These are phyloP conservation scores for Tricladium varicosporioides DNA, from an alignment of 2,329 filamentous ascomycete genomes.

Conservation along the genomic window DNA sequence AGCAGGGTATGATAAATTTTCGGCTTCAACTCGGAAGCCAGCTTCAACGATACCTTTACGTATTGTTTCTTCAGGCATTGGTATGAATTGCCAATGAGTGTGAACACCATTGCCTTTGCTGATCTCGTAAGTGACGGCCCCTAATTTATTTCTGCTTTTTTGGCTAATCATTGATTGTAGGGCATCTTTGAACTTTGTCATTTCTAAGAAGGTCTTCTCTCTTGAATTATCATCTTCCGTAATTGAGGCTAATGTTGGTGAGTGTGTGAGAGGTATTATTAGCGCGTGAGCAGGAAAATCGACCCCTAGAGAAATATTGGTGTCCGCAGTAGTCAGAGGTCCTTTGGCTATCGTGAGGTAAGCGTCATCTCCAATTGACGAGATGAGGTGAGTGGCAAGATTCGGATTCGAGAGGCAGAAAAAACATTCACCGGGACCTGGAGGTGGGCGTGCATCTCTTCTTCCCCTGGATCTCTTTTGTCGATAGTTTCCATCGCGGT, in stretches of 20 bases:
- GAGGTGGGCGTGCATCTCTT: conserved; percentile 52
- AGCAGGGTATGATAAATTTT: conserved; percentile 62
- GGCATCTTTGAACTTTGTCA: conserved; percentile 74
- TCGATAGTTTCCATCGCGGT: conserved; percentile 41
- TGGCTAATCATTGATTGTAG: conserved; percentile 77
- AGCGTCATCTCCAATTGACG: conserved; percentile 80
- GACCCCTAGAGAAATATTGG: conserved; percentile 63
- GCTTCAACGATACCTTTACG: conserved; percentile 76
- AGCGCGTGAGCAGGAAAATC: conserved; percentile 82
- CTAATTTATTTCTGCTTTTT: conserved; percentile 58
- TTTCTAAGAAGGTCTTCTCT: conserved; percentile 68
- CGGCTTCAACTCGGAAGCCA: conserved; percentile 83
- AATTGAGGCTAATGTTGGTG: conserved; percentile 71
- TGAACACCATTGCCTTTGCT: conserved; percentile 79
- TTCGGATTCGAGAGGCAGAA: conserved; percentile 91
- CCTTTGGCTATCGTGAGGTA: conserved; percentile 94
- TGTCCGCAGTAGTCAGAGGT: conserved; percentile 70
- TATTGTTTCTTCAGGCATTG: conserved; percentile 67
- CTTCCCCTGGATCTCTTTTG: conserved; percentile 46
- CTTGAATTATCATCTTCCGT: conserved; percentile 51
- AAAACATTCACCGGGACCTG: conserved; percentile 79
- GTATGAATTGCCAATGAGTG: conserved; percentile 90
- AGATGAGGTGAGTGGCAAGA: conserved; percentile 82
- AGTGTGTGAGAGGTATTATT: conserved; percentile 84
- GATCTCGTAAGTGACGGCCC: conserved; percentile 90